Base-by-base conservation (phyloP, 108 stramenopile genomes). In the Conticribra guillardii region DNA sequence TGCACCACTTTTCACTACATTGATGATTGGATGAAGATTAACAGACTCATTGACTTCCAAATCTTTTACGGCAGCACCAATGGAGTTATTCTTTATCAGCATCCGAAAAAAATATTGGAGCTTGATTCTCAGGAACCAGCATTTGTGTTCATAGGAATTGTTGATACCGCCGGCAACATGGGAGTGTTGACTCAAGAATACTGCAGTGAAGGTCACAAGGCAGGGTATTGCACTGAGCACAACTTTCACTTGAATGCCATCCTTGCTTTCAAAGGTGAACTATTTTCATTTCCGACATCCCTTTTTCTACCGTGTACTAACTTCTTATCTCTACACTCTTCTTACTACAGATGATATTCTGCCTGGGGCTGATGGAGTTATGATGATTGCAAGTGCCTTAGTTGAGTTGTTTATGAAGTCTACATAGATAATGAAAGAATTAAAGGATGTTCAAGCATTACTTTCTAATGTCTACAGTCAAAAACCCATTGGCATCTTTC, bases 211-310 rank as follows among this genome's bases (percentile, higher is more conserved):
- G 54, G 54, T 9, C 4, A 5, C 17, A 28, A 54, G 26, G 54
- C 54, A 5, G 54, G 24, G 17, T 54, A 54, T 16, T 54, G 54
- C 24, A 54, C 54, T 27, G 54, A 54, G 24, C 54, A 54, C 18
- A 54, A 16, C 17, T 54, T 54, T 54, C 54, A 54, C 26, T 28
- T 54, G 26, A 54, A 54, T 54, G 54, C 54, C 27, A 24, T 23
- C 4, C 9, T 54, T 4, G 54, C 54, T 27, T 54, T 54, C 17
- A n/a, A n/a, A n/a, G n/a, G n/a, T n/a, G n/a, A n/a, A n/a, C n/a
- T n/a, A n/a, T n/a, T n/a, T n/a, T n/a, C 27, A 54, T 5, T 24
- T 24, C 29, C 9, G 5, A 8, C 3, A 4, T 28, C 27, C 9
- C 9, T 27, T 23, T 18, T 27, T 4, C 17, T n/a, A 4, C 50